Base-by-base conservation (phyloP, 495 filamentous ascomycete species). In the Penicillium soppii region DNA sequence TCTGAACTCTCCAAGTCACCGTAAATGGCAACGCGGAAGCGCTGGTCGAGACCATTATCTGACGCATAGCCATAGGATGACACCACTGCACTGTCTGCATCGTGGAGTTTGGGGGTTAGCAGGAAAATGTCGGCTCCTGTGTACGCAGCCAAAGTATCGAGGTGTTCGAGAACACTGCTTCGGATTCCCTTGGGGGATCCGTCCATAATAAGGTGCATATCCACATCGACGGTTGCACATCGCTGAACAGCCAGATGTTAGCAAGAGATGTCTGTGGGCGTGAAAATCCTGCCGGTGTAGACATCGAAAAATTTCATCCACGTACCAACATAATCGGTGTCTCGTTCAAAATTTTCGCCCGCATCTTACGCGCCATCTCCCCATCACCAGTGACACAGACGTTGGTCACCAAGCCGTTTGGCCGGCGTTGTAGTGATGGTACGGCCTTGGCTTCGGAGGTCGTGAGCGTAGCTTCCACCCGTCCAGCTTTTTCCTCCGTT, bases 121-220 rank as follows among this genome's bases (percentile, higher is more conserved):
- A 98, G 74, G 70, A 98, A 98, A 57, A 98, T 94, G 66, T 97
- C 95, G 48, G 95, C 91, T 21, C 92, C 94, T 52, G 91, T 96
- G 65, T 86, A 91, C 38, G 73, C 78, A 17, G 94, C 87, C 63
- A 94, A 81, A 29, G 83, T 82, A 62, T 97, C 88, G 53, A 97
- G 77, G 60, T 92, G 89, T 21, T 88, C 83, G n/a, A 91, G 77
- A 17, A 97, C 86, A 54, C 82, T 83, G 4, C 82, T 72, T 53
- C 86, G 79, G 41, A 89, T 74, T 6, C 79, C 86, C 53, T 84
- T 83, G 26, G 85, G 72, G 16, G 75, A 73, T 20, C 72, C 69
- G 68, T 92, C 88, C 66, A 90, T 85, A 58, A 97, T 89, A 44
- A 95, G 75, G 63, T 90, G 84, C 62, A 87, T 87, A 61, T 97